Percentiles rank a stretch among this genome's conserved stretches.
Conservation (phyloP, 306 rosid genomes). For the Glycine soja region DNA sequence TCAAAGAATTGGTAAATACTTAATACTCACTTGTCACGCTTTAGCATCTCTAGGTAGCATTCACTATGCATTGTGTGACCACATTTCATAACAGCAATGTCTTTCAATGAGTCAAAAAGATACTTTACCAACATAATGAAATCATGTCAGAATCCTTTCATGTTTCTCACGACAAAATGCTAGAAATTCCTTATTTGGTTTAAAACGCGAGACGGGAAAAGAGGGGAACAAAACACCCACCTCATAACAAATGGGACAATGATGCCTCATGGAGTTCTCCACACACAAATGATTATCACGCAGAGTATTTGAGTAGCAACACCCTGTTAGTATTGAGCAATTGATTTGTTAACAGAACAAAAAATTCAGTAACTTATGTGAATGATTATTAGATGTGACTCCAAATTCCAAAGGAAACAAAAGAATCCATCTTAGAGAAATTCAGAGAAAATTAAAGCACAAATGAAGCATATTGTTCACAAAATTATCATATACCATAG, state of each 20-base stretch:
- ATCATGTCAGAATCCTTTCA: slow-evolving; percentile 36
- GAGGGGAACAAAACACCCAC: slow-evolving; percentile 51
- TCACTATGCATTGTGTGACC: slow-evolving; percentile 96
- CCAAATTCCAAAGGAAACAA: slow-evolving; percentile 8
- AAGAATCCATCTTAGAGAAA: slow-evolving; percentile 20
- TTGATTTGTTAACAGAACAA: slow-evolving; percentile 9
- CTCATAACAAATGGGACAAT: slow-evolving; percentile 98
- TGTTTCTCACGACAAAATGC: neutral
- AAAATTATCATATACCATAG: neutral
- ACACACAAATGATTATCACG: slow-evolving; percentile 87
- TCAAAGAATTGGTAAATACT: neutral
- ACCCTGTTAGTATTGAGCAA: slow-evolving; percentile 58
- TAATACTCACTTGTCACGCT: slow-evolving; percentile 71
- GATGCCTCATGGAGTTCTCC: slow-evolving; percentile 98
- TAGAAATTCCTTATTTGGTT: slow-evolving; percentile 25
- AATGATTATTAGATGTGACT: neutral
- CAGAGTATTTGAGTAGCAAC: slow-evolving; percentile 76
- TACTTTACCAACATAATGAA: slow-evolving; percentile 62
- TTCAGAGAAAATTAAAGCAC: neutral
- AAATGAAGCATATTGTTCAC: neutral
- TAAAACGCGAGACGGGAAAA: slow-evolving; percentile 22
- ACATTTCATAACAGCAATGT: slow-evolving; percentile 85
- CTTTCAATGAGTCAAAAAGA: slow-evolving; percentile 87
- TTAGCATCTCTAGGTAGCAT: slow-evolving; percentile 82
- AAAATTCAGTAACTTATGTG: slow-evolving; percentile 8